A percentile compares a stretch with the other conserved stretches of the same genome.
Evolutionary conservation across 2,329 filamentous ascomycete genomes (phyloP).

Genomic region (Monosporascus sp.): DNA sequence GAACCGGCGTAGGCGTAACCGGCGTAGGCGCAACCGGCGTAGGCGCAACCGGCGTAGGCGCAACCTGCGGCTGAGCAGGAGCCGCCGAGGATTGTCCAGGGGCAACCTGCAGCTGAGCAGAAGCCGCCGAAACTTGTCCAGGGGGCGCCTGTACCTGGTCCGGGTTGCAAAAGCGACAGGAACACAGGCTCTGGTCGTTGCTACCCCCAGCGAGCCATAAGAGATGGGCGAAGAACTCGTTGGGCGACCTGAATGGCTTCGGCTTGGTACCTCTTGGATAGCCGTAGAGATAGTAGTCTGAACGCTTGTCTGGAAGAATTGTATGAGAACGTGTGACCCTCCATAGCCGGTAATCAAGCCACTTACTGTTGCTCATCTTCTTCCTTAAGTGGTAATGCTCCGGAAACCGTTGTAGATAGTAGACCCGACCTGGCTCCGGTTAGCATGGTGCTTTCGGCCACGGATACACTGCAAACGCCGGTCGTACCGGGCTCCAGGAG

Average conservation of each 20-base stretch:
- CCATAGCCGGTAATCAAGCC: neutral
- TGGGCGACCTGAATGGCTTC: conserved; percentile 5
- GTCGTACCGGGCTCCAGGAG: conserved; percentile 1
- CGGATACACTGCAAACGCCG: neutral
- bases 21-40: neutral
- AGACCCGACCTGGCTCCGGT: conserved; percentile 2
- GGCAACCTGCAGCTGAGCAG: neutral
- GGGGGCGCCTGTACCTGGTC: conserved; percentile 1
- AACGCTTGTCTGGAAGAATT: neutral
- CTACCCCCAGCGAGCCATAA: conserved; percentile 7
- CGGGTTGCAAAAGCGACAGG: conserved; percentile 8
- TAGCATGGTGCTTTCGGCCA: neutral
- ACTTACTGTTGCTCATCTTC: conserved; percentile 3
- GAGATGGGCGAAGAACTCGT: conserved; percentile 11
- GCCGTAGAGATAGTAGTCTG: conserved; percentile 11
- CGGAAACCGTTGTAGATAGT: conserved; percentile 5
- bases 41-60: neutral
- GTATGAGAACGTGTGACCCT: neutral
- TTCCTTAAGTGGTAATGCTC: conserved; percentile 8
- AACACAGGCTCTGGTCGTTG: conserved; percentile 3
- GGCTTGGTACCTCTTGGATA: conserved; percentile 9
- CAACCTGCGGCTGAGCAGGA: neutral
- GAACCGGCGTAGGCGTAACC: neutral
- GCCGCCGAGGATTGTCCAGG: conserved; percentile 3
- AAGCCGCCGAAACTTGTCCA: conserved; percentile 3